Base-by-base conservation (phyloP, 352 stramenopile species). In the Phytophthora pseudosyringae region DNA sequence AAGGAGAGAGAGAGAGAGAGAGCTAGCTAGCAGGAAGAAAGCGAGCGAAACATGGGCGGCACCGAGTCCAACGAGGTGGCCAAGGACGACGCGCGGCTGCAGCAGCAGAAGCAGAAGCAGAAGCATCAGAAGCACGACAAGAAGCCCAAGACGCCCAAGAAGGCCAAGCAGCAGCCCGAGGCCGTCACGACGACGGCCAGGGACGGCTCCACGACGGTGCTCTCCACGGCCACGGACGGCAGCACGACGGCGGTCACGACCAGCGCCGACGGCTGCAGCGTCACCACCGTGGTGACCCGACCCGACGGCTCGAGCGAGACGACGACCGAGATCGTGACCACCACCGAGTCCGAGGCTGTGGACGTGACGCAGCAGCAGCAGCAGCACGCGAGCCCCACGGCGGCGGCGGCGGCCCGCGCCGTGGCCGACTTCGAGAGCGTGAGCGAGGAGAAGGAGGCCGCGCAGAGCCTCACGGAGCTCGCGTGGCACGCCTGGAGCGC, bases 391-490 rank as follows among this genome's bases (percentile, higher is more conserved):
- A 74, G 58, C 31, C 64, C 66, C 33, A 78, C 59, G 32, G 49
- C 67, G 12, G 54, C 64, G 9, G 64, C 53, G 10, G 55, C 45
- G 10, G 59, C 54, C n/a, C 48, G 59, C 7, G 69, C 47, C 13
- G 57, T 78, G 35, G 61, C 50, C 10, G 67, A 76, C 41, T 73
- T 76, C 32, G 71, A 80, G 56, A 72, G 63, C 35, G 60, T 73
- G 57, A 77, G 68, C 48, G 71, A 78, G 44, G 53, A 73, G 33
- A 73, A 55, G n/a, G 51, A 59, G 33, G 5, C 38, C 40, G 18
- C 46, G 29, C 41, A 67, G 59, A 66, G 49, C 40, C 41, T 73
- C 29, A 51, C 67, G 35, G 59, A 67, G 50, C 63, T 74, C 33
- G 67, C 67, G 4, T 74, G 67, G 67, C 60, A 74, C 55, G 60